Evolutionary conservation across 1,139 yeast genomes (phyloP), one percentile per base, ranked within the genome.

Genomic region (Casaregolazyma lundiana): DNA sequence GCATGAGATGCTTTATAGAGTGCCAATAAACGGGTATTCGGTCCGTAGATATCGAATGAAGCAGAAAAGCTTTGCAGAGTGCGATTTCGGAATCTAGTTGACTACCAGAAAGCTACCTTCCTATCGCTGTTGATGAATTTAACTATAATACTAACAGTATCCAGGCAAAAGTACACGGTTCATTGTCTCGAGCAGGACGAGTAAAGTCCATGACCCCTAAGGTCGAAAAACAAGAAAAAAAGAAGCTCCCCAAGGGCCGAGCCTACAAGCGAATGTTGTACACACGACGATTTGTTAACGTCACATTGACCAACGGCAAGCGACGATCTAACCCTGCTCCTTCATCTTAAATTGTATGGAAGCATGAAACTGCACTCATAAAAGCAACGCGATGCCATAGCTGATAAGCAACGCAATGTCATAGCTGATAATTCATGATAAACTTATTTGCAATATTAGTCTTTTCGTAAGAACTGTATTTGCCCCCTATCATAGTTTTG

Each of bases 101-200:
- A 26, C n/a, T 11, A 7, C 32, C 15, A 2, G 32, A 26, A n/a
- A n/a, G n/a, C n/a, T n/a, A n/a, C n/a, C n/a, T n/a, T n/a, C n/a
- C n/a, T n/a, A n/a, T n/a, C n/a, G n/a, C n/a, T n/a, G n/a, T n/a
- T n/a, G n/a, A n/a, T n/a, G n/a, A 36, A 8, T 36, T 7, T 13
- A 11, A 19, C 36, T 17, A 8, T 17, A n/a, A 9, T 15, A 35
- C 41, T 41, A 45, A 46, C 46, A 40, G 15, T 35, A 6, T 38
- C 41, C 43, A 80, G 92, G 94, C 89, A 81, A 86, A 86, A 83
- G 95, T 85, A 79, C 95, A 92, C 96, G 98, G 98, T 78, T 89
- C 97, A 78, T 86, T 92, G 84, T 96, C 98, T 81, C 97, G 97
- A 89, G 98, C 98, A 81, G 98, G 98, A 87, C 90, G 92, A 81